Percentiles rank a stretch among this genome's conserved stretches.
Evolutionary conservation across 2,329 filamentous ascomycete species (phyloP).

Genomic region (Penicillium verrucosum): DNA sequence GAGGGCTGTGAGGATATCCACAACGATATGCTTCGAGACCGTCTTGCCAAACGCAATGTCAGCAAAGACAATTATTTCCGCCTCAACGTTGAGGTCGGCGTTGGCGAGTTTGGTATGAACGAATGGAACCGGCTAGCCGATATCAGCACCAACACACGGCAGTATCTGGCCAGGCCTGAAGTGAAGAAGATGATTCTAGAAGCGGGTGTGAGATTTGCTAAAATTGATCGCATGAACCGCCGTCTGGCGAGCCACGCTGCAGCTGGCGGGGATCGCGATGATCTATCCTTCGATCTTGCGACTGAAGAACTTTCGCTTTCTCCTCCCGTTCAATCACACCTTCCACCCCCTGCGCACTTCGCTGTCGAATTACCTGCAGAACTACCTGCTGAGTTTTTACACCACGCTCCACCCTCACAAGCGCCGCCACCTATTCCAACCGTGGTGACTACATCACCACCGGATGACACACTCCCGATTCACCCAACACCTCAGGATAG

Average conservation of each 20-base stretch:
- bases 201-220: constrained; percentile 75
- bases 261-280: constrained; percentile 30
- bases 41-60: constrained; percentile 72
- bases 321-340: constrained; percentile 23
- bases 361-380: constrained; percentile 61
- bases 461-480: constrained; percentile 30
- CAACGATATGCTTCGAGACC: constrained; percentile 75
- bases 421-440: constrained; percentile 12
- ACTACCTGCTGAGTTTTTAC: constrained; percentile 53
- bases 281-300: constrained; percentile 29
- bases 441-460: constrained; percentile 22
- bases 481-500: constrained; percentile 32
- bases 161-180: constrained; percentile 70
- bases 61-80: constrained; percentile 90
- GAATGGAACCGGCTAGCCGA: constrained; percentile 94
- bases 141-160: constrained; percentile 86
- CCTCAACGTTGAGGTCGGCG: constrained; percentile 93
- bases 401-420: constrained; percentile 18
- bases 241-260: constrained; percentile 57
- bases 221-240: constrained; percentile 73
- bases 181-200: constrained; percentile 75
- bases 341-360: constrained; percentile 45
- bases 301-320: constrained; percentile 25
- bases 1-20: constrained; percentile 93
- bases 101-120: constrained; percentile 98